A percentile compares a stretch with the other conserved stretches of the same genome.
Conservation (phyloP, 2,329 filamentous ascomycete genomes). For the Fusarium coicis region DNA sequence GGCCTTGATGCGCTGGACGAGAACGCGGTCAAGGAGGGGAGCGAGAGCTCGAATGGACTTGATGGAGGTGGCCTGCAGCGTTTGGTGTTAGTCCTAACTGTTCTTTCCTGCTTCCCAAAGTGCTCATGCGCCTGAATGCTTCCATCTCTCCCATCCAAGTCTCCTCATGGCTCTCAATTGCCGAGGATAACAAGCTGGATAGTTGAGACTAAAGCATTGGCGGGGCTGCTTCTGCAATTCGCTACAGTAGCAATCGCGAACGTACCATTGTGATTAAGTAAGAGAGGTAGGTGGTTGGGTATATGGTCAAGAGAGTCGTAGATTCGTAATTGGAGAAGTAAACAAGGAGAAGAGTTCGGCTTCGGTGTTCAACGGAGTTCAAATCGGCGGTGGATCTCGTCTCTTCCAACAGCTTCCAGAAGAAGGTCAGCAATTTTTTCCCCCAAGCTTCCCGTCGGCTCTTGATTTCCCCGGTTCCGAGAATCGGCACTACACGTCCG, state of each 20-base stretch:
- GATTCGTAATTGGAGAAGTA: slow-evolving; percentile 30
- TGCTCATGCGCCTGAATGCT: slow-evolving; percentile 4
- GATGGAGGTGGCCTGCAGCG: slow-evolving; percentile 73
- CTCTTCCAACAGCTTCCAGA: slow-evolving; percentile 56
- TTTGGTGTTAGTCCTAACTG: slow-evolving; percentile 4
- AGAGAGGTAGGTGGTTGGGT: background rate
- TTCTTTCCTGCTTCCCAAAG: background rate
- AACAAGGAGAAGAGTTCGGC: slow-evolving; percentile 27
- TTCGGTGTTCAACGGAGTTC: slow-evolving; percentile 41
- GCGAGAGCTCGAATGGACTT: slow-evolving; percentile 95
- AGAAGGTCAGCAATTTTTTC: slow-evolving; percentile 53
- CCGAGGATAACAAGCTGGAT: slow-evolving; percentile 34
- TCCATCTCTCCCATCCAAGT: background rate
- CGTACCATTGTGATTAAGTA: slow-evolving; percentile 47
- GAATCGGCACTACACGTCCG: slow-evolving; percentile 11
- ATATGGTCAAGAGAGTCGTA: slow-evolving; percentile 28
- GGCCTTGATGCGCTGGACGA: slow-evolving; percentile 97
- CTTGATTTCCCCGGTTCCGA: slow-evolving; percentile 51
- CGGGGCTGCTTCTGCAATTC: background rate
- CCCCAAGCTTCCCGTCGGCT: slow-evolving; percentile 40
- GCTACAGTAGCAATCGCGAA: slow-evolving; percentile 7
- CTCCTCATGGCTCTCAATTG: slow-evolving; percentile 25
- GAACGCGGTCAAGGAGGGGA: slow-evolving; percentile 96
- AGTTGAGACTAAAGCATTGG: slow-evolving; percentile 4
- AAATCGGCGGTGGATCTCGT: slow-evolving; percentile 47